Base-by-base conservation (phyloP, 257 asterid genomes). In the Solanum appendiculatum region DNA sequence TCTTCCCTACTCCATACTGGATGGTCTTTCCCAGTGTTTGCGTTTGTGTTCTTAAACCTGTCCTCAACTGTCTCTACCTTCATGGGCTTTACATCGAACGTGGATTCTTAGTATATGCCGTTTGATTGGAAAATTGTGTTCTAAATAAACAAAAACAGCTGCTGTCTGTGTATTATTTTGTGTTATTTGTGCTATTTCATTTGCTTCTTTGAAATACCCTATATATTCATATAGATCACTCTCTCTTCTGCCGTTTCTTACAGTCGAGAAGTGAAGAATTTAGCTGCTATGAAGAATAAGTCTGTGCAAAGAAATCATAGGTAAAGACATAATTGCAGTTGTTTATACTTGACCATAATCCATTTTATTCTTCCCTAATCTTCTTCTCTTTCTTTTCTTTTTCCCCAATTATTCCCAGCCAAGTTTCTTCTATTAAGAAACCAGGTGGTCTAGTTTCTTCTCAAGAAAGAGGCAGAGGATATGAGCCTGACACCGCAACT, bases 201-300 rank as follows among this genome's bases (percentile, higher is more conserved):
- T 31, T 48, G 29, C 29, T 10, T 80, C 66, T 80, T 80, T 80
- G 37, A 46, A 1, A 80, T 10, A 9, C 20, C 66, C 48, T 63
- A 66, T 72, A 39, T 42, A 68, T 25, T 83, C 29, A 66, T 40
- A 48, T n/a, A 39, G 81, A 63, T 89, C 70, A 60, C 36, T 80
- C 88, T 68, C 84, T 86, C 40, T 63, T n/a, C 39, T 63, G 44
- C 12, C 12, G 44, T 89, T 36, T 70, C 75, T 86, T 72, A 63
- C 95, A 96, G 98, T 89, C 95, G 90, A 25, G 99, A 96, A 92
- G 92, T 93, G 1, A 94, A 93, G 90, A 96, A 95, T 87, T 37
- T 92, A 86, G 98, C 96, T 3, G 94, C 96, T 21, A 89, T 92
- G 93, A 95, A 90, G 92, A 93, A 77, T 77, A 95, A 90, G 87